These are phyloP conservation scores for Phlebopus sp. DNA, from an alignment of 1,284 basidiomycete genomes.

Conservation along the genomic window DNA sequence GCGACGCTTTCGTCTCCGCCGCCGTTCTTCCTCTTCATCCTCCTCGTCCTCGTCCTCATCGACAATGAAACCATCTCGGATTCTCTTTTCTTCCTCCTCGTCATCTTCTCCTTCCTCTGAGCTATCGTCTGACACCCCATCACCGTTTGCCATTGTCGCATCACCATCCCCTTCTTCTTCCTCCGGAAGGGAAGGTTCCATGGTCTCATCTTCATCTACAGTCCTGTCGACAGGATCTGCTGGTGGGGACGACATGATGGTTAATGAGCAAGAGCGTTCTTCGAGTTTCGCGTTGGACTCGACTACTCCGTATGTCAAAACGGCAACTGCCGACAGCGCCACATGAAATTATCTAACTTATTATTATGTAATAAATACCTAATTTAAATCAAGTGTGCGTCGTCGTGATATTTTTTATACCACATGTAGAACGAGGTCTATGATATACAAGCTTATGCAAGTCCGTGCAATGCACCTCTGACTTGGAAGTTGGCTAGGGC, in stretches of 20 bases:
- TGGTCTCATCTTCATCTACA: slow-evolving; percentile 52
- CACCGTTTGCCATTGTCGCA: slow-evolving; percentile 43
- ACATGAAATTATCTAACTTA: slow-evolving; percentile 8
- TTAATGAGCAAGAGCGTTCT: slow-evolving; percentile 13
- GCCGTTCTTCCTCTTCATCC: slow-evolving; percentile 55
- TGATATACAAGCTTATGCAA: too few relatives aligned
- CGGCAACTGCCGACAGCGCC: slow-evolving; percentile 28
- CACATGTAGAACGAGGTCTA: too few relatives aligned
- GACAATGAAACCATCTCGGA: slow-evolving; percentile 83
- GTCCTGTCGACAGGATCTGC: slow-evolving; percentile 31
- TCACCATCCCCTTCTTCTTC: slow-evolving; percentile 56
- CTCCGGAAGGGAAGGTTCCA: slow-evolving; percentile 48
- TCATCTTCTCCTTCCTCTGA: slow-evolving; percentile 85
- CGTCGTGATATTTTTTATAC: too few relatives aligned
- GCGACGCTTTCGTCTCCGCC: slow-evolving; percentile 58
- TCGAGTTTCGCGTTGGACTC: slow-evolving; percentile 4
- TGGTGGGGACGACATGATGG: slow-evolving; percentile 56
- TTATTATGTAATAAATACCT: too few relatives aligned
- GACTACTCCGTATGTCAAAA: slow-evolving; percentile 4
- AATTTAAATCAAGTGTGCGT: too few relatives aligned
- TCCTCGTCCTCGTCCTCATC: slow-evolving; percentile 75
- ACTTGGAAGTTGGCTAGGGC: too few relatives aligned
- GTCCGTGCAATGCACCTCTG: too few relatives aligned
- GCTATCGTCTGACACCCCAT: slow-evolving; percentile 67
- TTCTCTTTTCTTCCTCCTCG: slow-evolving; percentile 71